A percentile compares a stretch with the other conserved stretches of the same genome.
Conservation (phyloP, 2,329 filamentous ascomycete species). For the Colletotrichum sp. region DNA sequence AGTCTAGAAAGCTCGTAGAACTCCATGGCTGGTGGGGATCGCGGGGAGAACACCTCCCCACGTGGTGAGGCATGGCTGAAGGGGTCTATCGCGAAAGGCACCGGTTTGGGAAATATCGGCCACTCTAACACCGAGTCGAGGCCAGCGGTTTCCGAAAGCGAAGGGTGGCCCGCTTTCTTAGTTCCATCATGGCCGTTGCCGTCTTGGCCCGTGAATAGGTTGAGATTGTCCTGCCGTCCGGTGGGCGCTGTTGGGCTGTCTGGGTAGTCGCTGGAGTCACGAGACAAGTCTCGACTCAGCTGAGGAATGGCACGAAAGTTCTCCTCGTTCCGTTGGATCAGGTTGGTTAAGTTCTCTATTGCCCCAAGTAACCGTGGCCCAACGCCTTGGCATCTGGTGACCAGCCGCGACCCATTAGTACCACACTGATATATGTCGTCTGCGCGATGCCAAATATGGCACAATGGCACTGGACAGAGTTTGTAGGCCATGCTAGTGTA, state of each 20-base stretch:
- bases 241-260: constrained; percentile 4
- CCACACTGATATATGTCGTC: background rate
- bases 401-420: background rate
- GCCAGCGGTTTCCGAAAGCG: constrained; percentile 4
- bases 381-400: constrained; percentile 11
- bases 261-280: constrained; percentile 14
- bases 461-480: background rate
- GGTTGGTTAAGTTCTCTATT: constrained; percentile 17
- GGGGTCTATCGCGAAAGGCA: constrained; percentile 11
- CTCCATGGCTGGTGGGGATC: constrained; percentile 14
- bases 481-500: background rate
- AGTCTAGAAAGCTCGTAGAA: constrained; percentile 14
- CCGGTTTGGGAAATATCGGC: constrained; percentile 17
- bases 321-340: constrained; percentile 19
- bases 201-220: background rate
- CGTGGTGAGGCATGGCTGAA: constrained; percentile 9
- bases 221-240: background rate
- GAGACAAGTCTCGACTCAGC: constrained; percentile 13
- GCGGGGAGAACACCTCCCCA: background rate
- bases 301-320: constrained; percentile 18
- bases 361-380: constrained; percentile 11
- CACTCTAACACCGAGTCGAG: constrained; percentile 20
- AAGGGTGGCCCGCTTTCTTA: background rate
- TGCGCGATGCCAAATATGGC: background rate
- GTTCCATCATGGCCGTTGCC: background rate